Evolutionary conservation across 2,329 filamentous ascomycete species (phyloP).

Genomic region (Apiospora arundinis): DNA sequence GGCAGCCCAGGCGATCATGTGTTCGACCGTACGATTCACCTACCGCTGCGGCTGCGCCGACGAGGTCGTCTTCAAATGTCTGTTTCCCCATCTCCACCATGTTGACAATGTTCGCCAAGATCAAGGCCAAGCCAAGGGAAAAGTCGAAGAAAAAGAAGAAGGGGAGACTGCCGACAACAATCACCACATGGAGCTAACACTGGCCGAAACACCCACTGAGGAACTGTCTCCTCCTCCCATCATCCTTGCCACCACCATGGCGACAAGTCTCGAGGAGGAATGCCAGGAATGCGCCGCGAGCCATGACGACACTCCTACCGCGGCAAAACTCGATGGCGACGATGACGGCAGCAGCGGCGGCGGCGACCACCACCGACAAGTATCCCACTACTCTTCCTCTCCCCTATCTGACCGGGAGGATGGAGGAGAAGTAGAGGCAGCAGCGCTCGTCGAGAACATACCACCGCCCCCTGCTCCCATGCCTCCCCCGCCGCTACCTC

Average conservation of each 20-base stretch:
- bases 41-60: constrained; percentile 29
- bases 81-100: background rate
- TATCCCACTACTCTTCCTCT: too few relatives aligned
- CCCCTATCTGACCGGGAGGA: background rate
- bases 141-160: background rate
- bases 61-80: constrained; percentile 26
- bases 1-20: background rate
- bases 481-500: background rate
- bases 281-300: constrained; percentile 26
- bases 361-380: too few relatives aligned
- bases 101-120: background rate
- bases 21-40: constrained; percentile 28
- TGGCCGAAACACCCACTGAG: background rate
- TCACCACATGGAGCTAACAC: too few relatives aligned
- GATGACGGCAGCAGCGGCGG: background rate
- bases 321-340: background rate
- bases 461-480: background rate
- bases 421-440: background rate
- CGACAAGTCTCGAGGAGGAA: constrained; percentile 25
- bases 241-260: background rate
- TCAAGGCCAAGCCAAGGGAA: background rate
- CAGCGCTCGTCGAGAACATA: background rate
- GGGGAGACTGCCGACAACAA: background rate
- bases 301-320: background rate
- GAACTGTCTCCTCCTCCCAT: background rate